Evolutionary conservation across 768 basidiomycete species (phyloP), one percentile per base, ranked within the genome.

Genomic region (Lentinula lateritia): DNA sequence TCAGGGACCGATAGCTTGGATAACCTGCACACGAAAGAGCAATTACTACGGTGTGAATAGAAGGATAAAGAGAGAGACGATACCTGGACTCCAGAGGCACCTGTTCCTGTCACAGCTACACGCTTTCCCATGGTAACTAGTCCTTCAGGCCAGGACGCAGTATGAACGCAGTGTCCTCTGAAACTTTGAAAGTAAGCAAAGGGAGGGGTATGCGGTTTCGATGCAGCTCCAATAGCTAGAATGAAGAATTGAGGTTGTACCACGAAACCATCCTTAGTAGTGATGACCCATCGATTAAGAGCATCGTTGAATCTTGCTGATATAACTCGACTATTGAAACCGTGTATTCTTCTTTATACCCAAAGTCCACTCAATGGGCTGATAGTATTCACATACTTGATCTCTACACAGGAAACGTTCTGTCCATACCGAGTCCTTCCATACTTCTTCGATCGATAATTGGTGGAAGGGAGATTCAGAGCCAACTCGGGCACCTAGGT

Each of bases 401-500:
- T 66, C 35, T 34, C 35, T 20, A 18, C 54, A 53, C 16, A 53
- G 52, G 39, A 35, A 56, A 38, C 61, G 61, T 23, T 61, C 52
- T n/a, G 36, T 45, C 39, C 34, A 70, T 2, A 48, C 66, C 68
- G 67, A 70, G 18, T 68, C 69, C 41, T 63, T 68, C 67, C 70
- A 72, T 13, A 72, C 45, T 50, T 70, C 69, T 45, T 66, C 64
- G 0, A 68, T 54, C 1, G 69, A 66, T 34, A 72, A 43, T 35
- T 69, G 68, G 39, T 72, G 70, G 54, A 69, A 63, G 39, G 53
- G 65, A 34, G 62, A 66, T 16, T 68, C 68, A 9, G 69, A 66
- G 59, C 70, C 70, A 35, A 70, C 69, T 12, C 69, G 67, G 3
- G 68, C 67, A 28, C 70, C 70, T 3, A 69, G 69, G 50, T 71